A percentile compares a stretch with the other conserved stretches of the same genome.
phyloP scores from a whole-genome alignment of 2,329 filamentous ascomycete genomes.

The Atkinsonella hypoxylon region DNA sequence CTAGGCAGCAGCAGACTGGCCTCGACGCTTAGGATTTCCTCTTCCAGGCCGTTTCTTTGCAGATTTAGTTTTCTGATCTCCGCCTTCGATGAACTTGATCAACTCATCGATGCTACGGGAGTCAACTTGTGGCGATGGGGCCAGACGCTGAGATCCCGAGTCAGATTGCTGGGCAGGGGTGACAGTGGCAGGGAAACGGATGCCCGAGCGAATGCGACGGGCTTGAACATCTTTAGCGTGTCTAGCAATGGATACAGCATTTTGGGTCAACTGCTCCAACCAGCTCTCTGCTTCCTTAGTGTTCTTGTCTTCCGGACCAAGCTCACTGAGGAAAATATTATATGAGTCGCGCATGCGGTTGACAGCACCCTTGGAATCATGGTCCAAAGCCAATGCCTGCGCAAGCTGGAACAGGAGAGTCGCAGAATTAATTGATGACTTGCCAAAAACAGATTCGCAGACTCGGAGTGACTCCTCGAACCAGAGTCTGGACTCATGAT shows the following conservation, averaged over 20 bases:
- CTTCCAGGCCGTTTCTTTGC: constrained; percentile 45
- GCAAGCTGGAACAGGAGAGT: constrained; percentile 95
- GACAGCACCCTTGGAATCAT: constrained; percentile 85
- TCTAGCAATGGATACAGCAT: constrained; percentile 87
- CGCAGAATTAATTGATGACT: constrained; percentile 82
- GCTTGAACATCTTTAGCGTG: constrained; percentile 79
- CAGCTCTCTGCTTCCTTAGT: constrained; percentile 96
- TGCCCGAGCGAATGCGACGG: constrained; percentile 56
- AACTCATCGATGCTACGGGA: constrained; percentile 85
- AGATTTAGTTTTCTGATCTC: constrained; percentile 37
- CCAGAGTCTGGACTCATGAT: constrained; percentile 90
- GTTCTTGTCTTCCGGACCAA: constrained; percentile 87
- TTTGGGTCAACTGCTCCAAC: constrained; percentile 92
- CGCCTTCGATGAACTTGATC: constrained; percentile 86
- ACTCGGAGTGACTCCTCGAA: constrained; percentile 87
- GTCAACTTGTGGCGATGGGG: constrained; percentile 39
- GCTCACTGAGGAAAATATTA: constrained; percentile 81
- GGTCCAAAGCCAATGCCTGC: constrained; percentile 88
- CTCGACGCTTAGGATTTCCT: constrained; percentile 44
- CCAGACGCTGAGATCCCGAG: constrained; percentile 20
- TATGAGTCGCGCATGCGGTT: constrained; percentile 92
- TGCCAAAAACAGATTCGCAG: constrained; percentile 82
- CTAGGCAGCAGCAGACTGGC: constrained; percentile 12
- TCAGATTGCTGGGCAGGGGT: constrained; percentile 16
- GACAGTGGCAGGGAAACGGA: constrained; percentile 45